Percentiles rank a stretch among this genome's conserved stretches.
Evolutionary conservation across 2,329 filamentous ascomycete species (phyloP).

Genomic region (Ophiobolus disseminans): DNA sequence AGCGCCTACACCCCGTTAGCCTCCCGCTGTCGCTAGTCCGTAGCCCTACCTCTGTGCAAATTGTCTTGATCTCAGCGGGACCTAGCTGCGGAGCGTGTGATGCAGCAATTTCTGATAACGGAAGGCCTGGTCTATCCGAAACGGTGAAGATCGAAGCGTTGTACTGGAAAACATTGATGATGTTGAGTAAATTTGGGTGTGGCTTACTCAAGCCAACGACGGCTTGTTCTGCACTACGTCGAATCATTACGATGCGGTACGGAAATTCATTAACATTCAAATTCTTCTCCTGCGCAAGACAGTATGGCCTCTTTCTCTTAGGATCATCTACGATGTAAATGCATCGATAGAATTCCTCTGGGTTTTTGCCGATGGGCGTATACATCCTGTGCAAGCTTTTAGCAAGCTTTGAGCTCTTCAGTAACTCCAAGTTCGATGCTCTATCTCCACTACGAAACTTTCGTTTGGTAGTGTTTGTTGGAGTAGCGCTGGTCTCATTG

Average conservation of each 20-base stretch:
- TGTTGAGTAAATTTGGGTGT: constrained; percentile 20
- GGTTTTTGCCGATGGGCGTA: constrained; percentile 8
- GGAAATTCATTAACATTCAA: constrained; percentile 1
- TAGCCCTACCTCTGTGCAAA: constrained; percentile 18
- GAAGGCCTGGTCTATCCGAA: constrained; percentile 9
- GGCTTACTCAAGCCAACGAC: constrained; percentile 9
- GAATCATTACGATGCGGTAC: constrained; percentile 15
- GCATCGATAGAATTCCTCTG: constrained; percentile 5
- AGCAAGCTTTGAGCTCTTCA: not conserved
- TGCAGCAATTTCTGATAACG: constrained; percentile 15
- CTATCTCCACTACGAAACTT: constrained; percentile 3
- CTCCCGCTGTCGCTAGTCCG: no score
- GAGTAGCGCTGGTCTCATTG: not conserved
- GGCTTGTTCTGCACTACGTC: constrained; percentile 5
- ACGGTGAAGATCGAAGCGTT: constrained; percentile 13
- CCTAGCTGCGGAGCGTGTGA: constrained; percentile 11
- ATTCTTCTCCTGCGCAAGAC: constrained; percentile 9
- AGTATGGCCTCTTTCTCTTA: constrained; percentile 12
- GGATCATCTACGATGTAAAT: constrained; percentile 19
- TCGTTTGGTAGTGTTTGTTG: constrained; percentile 1
- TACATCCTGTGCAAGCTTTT: constrained; percentile 7
- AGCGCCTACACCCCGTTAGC: no score
- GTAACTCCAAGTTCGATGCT: constrained; percentile 2
- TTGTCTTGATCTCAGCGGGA: constrained; percentile 12
- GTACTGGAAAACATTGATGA: constrained; percentile 15